Evolutionary conservation across 2,329 filamentous ascomycete species (phyloP), one percentile per base, ranked within the genome.

Genomic region (Nothophoma quercina): DNA sequence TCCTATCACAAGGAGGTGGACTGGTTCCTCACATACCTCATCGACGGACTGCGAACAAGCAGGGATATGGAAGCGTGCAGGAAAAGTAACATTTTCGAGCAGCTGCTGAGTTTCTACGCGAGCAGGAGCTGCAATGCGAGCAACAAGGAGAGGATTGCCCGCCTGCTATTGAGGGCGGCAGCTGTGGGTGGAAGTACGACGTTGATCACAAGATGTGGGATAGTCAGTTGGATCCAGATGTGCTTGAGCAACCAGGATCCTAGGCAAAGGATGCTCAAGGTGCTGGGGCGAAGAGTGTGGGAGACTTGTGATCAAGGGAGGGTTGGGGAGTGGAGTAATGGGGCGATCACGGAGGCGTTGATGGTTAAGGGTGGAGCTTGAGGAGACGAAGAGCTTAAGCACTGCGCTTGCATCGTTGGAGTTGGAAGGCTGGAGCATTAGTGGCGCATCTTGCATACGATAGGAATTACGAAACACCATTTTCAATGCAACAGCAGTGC

Each of bases 151-250:
- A 85, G 87, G 68, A 81, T 95, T 18, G 61, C 85, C 10, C 78
- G 81, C 55, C 59, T 87, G 12, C 55, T 96, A 13, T 88, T 87
- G 64, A 82, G 88, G 32, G 86, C 87, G 2, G 86, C 85, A 0
- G 82, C 93, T 25, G 83, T 86, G 23, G 86, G 84, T 1, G 91
- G 90, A 1, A 91, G 89, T 71, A 90, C 87, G 4, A 93, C 89
- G n/a, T 78, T 96, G 36, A 82, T 91, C 29, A 96, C 91, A 1
- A 81, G 92, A 50, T 87, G 88, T 34, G 90, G 89, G 13, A 78
- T 89, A 16, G 71, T 93, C 45, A 87, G 83, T 60, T 96, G 91
- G 92, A 79, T 93, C 7, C 82, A 88, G 52, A 82, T 83, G 53
- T 84, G 85, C 63, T 71, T 83, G 28, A 81, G 80, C 13, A 60